phyloP scores from a whole-genome alignment of 139 green algal genomes.

The Axilococcus clingmanii region DNA sequence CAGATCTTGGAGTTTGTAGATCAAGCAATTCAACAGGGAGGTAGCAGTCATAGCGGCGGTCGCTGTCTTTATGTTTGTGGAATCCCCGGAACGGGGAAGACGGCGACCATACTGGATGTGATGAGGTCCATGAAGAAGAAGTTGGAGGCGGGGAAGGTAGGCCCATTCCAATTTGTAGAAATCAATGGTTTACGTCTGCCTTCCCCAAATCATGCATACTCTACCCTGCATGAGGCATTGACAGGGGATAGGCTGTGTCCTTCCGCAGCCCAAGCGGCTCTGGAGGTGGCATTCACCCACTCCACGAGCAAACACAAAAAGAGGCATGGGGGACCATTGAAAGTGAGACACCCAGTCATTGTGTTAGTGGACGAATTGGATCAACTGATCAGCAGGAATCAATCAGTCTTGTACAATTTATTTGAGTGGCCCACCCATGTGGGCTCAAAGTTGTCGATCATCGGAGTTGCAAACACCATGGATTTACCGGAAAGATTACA shows the following conservation, averaged over 20 bases:
- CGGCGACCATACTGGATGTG: constrained; percentile 69
- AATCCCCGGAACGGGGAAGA: constrained; percentile 96
- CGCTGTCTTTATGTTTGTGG: constrained; percentile 88
- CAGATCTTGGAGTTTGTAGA: constrained; percentile 53
- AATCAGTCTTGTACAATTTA: constrained; percentile 93
- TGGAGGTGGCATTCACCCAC: constrained; percentile 66
- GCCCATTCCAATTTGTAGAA: constrained; percentile 73
- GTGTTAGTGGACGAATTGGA: constrained; percentile 96
- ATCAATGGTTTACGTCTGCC: constrained; percentile 87
- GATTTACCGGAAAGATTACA: constrained; percentile 92
- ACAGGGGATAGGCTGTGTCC: constrained; percentile 55
- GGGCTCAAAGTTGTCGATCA: constrained; percentile 61
- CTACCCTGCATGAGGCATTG: constrained; percentile 69
- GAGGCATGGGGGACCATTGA: too few species aligned
- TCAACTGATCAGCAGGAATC: constrained; percentile 81
- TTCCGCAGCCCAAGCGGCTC: constrained; percentile 34
- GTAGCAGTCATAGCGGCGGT: constrained; percentile 25
- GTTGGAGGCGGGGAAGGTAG: constrained; percentile 14
- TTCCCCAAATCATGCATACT: constrained; percentile 81
- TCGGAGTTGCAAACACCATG: constrained; percentile 97
- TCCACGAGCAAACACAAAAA: constrained; percentile 18
- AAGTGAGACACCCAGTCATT: constrained; percentile 30
- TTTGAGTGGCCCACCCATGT: constrained; percentile 85
- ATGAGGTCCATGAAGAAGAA: constrained; percentile 22
- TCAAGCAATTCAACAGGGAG: constrained; percentile 38